Base-by-base conservation (phyloP, 371 early-diverging fungal species). In the Syncephalastrum monosporum region DNA sequence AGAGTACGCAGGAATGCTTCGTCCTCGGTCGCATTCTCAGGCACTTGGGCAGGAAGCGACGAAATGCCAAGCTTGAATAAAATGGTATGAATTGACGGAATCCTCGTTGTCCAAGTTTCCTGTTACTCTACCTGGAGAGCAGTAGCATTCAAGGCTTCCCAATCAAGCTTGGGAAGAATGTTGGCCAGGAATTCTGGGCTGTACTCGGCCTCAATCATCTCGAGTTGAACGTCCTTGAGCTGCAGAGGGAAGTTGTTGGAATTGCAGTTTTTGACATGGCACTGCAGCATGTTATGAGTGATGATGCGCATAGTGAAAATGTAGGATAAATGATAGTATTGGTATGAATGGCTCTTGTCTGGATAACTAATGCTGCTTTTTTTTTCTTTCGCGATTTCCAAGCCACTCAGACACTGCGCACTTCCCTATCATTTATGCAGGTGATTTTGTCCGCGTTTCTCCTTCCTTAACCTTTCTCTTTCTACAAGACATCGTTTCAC, bases 271-370 rank as follows among this genome's bases (percentile, higher is more conserved):
- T 92, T 93, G 69, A 90, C 97, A 72, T 95, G 95, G 89, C 98
- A 98, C 79, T 94, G 92, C 51, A 98, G 85, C 94, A 98, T 91
- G 79, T 98, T 98, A 83, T 98, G 98, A 38, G 96, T 95, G 49
- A 98, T 84, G 64, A 98, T 89, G 74, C 97, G 81, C 91, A 93
- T 92, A 23, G 23, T 72, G 50, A 27, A 7, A 27, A 27, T 4
- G 27, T 33, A 33, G 38, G 8, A 6, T 6, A 33, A 33, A 33
- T 33, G 38, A 10, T 8, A 33, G 38, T 33, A 33, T 33, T 8
- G 5, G 38, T 33, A 33, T 27, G 10, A 33, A 33, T 33, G 38
- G 38, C 38, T 33, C 38, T 5, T 10, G 38, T 33, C 38, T 10
- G 12, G 12, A 33, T 6, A 12, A 12, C 38, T 10, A 2, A 6